Base-by-base conservation (phyloP, 306 rosid species). In the Pterocarpus santalinus region DNA sequence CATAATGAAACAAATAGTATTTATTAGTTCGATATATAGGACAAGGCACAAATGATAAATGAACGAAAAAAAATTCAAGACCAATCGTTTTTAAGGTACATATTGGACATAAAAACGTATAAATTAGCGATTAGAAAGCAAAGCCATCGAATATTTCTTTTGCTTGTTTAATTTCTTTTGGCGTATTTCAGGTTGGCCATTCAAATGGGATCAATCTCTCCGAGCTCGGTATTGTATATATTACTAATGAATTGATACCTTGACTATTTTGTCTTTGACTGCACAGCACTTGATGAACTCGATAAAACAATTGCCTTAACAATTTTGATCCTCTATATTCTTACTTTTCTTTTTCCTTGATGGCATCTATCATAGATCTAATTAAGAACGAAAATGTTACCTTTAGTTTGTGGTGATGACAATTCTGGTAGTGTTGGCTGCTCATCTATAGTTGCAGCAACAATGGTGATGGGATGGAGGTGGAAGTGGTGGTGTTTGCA, bases 131-230 rank as follows among this genome's bases (percentile, higher is more conserved):
- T 55, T 41, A 63, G 34, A 28, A 41, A 64, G n/a, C 12, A 69
- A 2, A 46, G 39, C 13, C 15, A 13, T 5, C 10, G 61, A 82
- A 76, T 70, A 69, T 82, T 76, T 64, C 15, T 72, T 61, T 68
- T 72, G 76, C 39, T 69, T 82, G 57, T 82, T 82, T 82, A 39
- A 69, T 76, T 76, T 82, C 44, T 77, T 76, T 75, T 58, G 15
- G 86, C 49, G 71, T 77, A 62, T 52, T 41, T 28, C 38, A 13
- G 76, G 75, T 38, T 77, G 75, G 65, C 91, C 87, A 69, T 64
- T 85, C 76, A 83, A 80, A 85, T 81, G 84, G 78, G 81, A 85
- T 69, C 82, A 80, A 47, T 72, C 61, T 76, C 69, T 53, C 49
- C 67, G 60, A 22, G 3, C 15, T 62, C 39, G 5, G 0, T 38